Evolutionary conservation across 768 basidiomycete genomes (phyloP).

Genomic region (Chalciporus pseudorubinellus): DNA sequence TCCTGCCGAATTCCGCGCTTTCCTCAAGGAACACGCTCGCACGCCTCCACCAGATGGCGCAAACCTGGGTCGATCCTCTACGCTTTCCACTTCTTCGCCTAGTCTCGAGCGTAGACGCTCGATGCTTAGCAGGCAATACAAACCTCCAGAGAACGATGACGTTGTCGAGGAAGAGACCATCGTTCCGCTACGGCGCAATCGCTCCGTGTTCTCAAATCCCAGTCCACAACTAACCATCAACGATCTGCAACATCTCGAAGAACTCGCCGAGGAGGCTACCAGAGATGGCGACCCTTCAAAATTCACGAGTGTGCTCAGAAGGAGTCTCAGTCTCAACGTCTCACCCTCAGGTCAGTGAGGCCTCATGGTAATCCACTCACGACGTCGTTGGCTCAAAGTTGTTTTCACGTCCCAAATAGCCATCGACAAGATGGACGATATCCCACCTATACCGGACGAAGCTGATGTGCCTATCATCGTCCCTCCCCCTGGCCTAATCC

Average conservation of each 20-base stretch:
- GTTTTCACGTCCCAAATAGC: conserved; percentile 37
- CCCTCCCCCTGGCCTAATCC: conserved; percentile 82
- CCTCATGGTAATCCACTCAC: conserved; percentile 6
- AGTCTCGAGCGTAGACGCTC: conserved; percentile 81
- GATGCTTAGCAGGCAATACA: conserved; percentile 93
- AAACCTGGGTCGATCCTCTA: conserved; percentile 43
- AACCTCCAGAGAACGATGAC: conserved; percentile 74
- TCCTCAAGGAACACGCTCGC: conserved; percentile 90
- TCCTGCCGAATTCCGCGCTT: conserved; percentile 91
- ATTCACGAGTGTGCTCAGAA: conserved; percentile 73
- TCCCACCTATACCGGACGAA: conserved; percentile 70
- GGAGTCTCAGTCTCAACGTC: conserved; percentile 85
- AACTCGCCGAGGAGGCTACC: conserved; percentile 87
- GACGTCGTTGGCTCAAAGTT: conserved; percentile 21
- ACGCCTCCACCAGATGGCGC: conserved; percentile 51
- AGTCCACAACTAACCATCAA: conserved; percentile 88
- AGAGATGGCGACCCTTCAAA: conserved; percentile 77
- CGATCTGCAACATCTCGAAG: conserved; percentile 93
- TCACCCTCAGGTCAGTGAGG: conserved; percentile 73
- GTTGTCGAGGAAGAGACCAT: conserved; percentile 71
- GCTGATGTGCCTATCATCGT: conserved; percentile 85
- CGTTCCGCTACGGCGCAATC: conserved; percentile 66
- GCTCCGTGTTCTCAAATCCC: conserved; percentile 60
- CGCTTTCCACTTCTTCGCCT: conserved; percentile 39
- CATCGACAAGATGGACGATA: conserved; percentile 65